These are phyloP conservation scores for Lasiodiplodia theobromae DNA, from an alignment of 2,329 filamentous ascomycete species.

Conservation along the genomic window DNA sequence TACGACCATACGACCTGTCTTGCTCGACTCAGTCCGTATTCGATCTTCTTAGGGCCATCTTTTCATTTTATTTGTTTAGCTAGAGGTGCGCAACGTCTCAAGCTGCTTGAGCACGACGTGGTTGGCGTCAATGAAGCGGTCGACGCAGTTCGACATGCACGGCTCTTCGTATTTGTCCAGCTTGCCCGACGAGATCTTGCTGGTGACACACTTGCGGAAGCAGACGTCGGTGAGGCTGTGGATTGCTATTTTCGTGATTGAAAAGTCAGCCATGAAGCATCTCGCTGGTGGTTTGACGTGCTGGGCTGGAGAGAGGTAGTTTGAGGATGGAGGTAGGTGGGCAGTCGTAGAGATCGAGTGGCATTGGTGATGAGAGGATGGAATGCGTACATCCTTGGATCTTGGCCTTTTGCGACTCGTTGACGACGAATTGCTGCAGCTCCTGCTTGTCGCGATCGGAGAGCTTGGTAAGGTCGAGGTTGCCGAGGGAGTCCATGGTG, in stretches of 20 bases:
- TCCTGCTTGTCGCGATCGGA: constrained; percentile 84
- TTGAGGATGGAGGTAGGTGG: constrained; percentile 33
- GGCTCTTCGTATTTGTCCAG: constrained; percentile 80
- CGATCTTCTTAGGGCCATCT: neutral
- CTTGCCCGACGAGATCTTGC: constrained; percentile 70
- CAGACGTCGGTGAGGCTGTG: constrained; percentile 77
- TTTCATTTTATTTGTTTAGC: neutral
- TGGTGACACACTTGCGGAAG: constrained; percentile 91
- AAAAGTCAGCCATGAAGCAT: constrained; percentile 34
- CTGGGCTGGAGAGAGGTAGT: neutral
- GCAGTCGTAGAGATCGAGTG: neutral
- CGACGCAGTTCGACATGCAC: constrained; percentile 91
- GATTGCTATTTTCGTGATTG: constrained; percentile 57
- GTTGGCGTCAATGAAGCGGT: constrained; percentile 91
- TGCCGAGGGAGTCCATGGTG: constrained; percentile 17
- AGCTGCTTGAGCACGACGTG: constrained; percentile 84
- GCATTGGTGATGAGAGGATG: neutral
- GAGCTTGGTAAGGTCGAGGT: constrained; percentile 72
- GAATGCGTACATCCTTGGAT: constrained; percentile 58
- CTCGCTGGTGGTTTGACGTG: neutral
- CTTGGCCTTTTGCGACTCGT: constrained; percentile 84
- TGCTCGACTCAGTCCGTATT: neutral
- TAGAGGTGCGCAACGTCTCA: constrained; percentile 63
- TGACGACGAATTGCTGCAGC: constrained; percentile 83
- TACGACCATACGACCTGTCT: neutral